Conservation (phyloP, 768 basidiomycete genomes). For the Suillus luteus region DNA sequence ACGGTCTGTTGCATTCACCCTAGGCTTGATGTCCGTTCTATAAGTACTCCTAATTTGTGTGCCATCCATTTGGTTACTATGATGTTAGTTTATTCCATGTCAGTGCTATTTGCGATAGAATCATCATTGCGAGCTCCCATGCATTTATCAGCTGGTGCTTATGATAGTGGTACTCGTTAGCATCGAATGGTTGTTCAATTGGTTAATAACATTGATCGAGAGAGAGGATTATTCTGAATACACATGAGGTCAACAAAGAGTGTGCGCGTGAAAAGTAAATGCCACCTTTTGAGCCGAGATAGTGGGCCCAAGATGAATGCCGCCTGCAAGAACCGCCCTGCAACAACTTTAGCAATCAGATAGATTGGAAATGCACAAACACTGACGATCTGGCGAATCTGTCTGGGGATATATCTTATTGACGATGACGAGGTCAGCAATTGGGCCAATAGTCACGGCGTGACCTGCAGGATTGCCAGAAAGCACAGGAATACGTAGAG, state of each 20-base stretch:
- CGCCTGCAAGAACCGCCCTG: neutral
- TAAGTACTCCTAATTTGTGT: no score
- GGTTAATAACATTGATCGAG: neutral
- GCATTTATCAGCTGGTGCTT: neutral
- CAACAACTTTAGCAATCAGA: neutral
- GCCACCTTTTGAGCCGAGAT: neutral
- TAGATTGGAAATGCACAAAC: neutral
- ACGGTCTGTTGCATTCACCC: no score
- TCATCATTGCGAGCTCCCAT: neutral
- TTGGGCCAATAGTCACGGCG: neutral
- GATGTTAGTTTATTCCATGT: neutral
- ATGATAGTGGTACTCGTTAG: neutral
- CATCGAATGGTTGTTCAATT: neutral
- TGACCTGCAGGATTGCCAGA: neutral
- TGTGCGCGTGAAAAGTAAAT: neutral
- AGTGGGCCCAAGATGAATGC: neutral
- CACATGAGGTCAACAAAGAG: neutral
- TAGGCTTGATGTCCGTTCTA: no score
- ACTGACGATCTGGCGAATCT: neutral
- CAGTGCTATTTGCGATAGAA: neutral
- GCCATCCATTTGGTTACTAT: constrained; percentile 1
- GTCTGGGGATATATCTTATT: neutral
- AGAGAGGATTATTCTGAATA: neutral
- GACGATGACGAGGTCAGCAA: neutral
- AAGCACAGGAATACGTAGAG: neutral